These are phyloP conservation scores for Limnanthes douglasii DNA, from an alignment of 345 rosid species.

Conservation along the genomic window DNA sequence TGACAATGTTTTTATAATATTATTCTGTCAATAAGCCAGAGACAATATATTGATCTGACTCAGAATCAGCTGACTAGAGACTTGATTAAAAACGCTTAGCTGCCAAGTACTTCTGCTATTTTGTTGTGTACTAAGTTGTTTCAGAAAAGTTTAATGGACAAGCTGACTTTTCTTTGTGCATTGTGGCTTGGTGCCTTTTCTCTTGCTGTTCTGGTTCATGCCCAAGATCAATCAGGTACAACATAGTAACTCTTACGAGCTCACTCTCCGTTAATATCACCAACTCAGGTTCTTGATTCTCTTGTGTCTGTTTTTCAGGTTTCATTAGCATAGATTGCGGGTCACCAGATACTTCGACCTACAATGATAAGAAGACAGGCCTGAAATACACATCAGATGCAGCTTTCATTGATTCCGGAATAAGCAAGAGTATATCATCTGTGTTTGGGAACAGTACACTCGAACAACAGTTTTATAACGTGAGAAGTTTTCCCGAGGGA, in stretches of 20 bases:
- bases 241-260: neutral
- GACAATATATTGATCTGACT: no score
- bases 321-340: slow-evolving; percentile 43
- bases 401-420: slow-evolving; percentile 19
- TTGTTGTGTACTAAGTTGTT: no score
- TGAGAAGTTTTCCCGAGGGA: slow-evolving; percentile 30
- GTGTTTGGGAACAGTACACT: no score
- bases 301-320: slow-evolving; percentile 7
- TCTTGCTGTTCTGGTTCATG: slow-evolving; percentile 6
- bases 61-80: no score
- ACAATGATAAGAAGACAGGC: slow-evolving; percentile 12
- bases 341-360: slow-evolving; percentile 7
- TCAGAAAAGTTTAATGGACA: no score
- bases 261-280: neutral
- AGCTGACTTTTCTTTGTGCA: slow-evolving; percentile 11
- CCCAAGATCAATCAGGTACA: slow-evolving; percentile 27
- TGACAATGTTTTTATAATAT: no score
- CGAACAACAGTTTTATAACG: no score
- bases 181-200: slow-evolving; percentile 7
- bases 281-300: neutral
- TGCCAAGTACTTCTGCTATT: no score
- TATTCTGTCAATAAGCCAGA: no score
- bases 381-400: slow-evolving; percentile 21
- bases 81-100: no score
- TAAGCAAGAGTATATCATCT: neutral